These are phyloP conservation scores for Herpetospermum pedunculosum DNA, from an alignment of 306 rosid genomes.

Conservation along the genomic window DNA sequence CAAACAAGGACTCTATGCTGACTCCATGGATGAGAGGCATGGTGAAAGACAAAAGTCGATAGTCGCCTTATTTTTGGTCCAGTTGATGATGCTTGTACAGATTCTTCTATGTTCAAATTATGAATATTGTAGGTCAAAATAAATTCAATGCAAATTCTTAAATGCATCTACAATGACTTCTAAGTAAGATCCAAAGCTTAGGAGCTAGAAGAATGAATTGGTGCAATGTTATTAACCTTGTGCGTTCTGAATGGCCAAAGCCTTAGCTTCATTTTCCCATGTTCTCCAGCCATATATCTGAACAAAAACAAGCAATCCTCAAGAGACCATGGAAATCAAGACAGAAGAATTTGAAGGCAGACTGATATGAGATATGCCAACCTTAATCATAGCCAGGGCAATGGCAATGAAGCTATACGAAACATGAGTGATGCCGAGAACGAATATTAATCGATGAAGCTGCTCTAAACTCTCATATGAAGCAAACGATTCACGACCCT, in stretches of 20 bases:
- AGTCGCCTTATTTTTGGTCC: conserved; percentile 39
- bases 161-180: background rate
- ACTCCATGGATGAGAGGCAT: conserved; percentile 85
- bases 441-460: conserved; percentile 80
- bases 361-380: conserved; percentile 15
- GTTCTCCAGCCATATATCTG: conserved; percentile 91
- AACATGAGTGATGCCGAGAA: conserved; percentile 76
- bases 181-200: background rate
- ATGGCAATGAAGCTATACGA: conserved; percentile 64
- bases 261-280: conserved; percentile 87
- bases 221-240: conserved; percentile 30
- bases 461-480: conserved; percentile 83
- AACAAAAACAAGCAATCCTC: conserved; percentile 12
- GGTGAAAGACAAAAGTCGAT: conserved; percentile 56
- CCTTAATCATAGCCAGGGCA: conserved; percentile 80
- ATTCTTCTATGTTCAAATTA: conserved; percentile 37
- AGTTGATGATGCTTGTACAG: conserved; percentile 20
- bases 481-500: conserved; percentile 86
- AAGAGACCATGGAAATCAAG: background rate
- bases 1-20: conserved; percentile 62
- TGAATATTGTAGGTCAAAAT: conserved; percentile 3
- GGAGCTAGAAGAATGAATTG: background rate
- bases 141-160: background rate
- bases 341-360: background rate
- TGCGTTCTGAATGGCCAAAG: conserved; percentile 35